Percentiles rank a stretch among this genome's conserved stretches.
phyloP scores from a whole-genome alignment of 2,329 filamentous ascomycete species.

The Hypomyces rosellus region DNA sequence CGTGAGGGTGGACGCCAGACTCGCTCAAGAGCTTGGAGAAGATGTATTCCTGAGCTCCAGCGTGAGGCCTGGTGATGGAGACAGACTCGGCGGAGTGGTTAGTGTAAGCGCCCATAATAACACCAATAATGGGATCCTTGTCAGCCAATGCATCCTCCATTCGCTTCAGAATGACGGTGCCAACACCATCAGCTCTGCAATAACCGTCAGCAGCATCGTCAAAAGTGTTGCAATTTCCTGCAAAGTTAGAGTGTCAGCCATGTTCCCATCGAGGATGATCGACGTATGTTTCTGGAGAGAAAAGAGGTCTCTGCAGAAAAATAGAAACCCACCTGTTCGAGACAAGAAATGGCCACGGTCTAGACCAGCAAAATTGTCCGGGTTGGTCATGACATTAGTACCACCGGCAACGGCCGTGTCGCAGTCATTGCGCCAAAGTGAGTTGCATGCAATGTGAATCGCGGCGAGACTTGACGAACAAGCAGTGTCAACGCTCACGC shows the following conservation, averaged over 20 bases:
- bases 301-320: too few relatives aligned
- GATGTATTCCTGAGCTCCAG: constrained; percentile 53
- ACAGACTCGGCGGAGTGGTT: constrained; percentile 66
- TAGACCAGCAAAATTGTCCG: constrained; percentile 71
- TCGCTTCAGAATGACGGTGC: constrained; percentile 69
- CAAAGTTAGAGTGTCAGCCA: too few relatives aligned
- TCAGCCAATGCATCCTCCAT: constrained; percentile 71
- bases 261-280: too few relatives aligned
- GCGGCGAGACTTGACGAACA: constrained; percentile 70
- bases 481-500: constrained; percentile 67
- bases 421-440: constrained; percentile 61
- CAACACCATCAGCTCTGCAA: constrained; percentile 71
- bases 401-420: constrained; percentile 78
- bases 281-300: too few relatives aligned
- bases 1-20: constrained; percentile 50
- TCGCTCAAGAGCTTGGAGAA: constrained; percentile 61
- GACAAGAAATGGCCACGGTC: constrained; percentile 73
- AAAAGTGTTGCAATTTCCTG: constrained; percentile 57
- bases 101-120: constrained; percentile 59
- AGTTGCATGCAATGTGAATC: constrained; percentile 41
- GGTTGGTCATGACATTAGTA: constrained; percentile 72
- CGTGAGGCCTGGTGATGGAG: constrained; percentile 67
- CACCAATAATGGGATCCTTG: constrained; percentile 69
- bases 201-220: constrained; percentile 77
- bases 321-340: constrained; percentile 24